Conservation (phyloP, 2,329 filamentous ascomycete genomes). For the Sarocladium oryzae region DNA sequence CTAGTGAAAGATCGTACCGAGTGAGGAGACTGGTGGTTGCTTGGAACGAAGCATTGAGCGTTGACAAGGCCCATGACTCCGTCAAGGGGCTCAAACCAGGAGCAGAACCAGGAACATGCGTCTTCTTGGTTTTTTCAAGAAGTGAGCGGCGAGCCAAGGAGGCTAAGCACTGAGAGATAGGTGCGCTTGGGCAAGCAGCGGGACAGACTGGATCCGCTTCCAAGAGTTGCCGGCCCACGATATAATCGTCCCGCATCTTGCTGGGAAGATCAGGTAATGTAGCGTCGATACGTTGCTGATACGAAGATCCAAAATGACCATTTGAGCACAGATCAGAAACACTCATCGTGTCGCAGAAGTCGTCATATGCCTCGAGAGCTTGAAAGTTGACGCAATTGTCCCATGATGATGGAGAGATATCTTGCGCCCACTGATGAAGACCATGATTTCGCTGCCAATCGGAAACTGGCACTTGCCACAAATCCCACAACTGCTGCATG, state of each 20-base stretch:
- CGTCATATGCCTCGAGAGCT: slow-evolving; percentile 43
- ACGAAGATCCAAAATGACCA: slow-evolving; percentile 34
- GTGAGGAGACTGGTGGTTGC: slow-evolving; percentile 24
- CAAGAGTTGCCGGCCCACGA: slow-evolving; percentile 40
- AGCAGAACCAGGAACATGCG: neutral
- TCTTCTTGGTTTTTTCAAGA: slow-evolving; percentile 2
- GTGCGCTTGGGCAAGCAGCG: slow-evolving; percentile 21
- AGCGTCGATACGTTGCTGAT: slow-evolving; percentile 52
- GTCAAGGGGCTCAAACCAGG: slow-evolving; percentile 18
- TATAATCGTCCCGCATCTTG: slow-evolving; percentile 44
- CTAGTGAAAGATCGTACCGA: slow-evolving; percentile 48
- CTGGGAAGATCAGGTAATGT: slow-evolving; percentile 50
- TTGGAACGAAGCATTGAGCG: slow-evolving; percentile 32
- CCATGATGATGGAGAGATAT: slow-evolving; percentile 13
- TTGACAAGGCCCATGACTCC: slow-evolving; percentile 26
- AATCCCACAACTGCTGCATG: slow-evolving; percentile 57
- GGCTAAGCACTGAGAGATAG: slow-evolving; percentile 23
- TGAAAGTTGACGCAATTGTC: slow-evolving; percentile 21
- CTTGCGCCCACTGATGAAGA: slow-evolving; percentile 28
- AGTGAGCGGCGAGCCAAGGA: slow-evolving; percentile 22
- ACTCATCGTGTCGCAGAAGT: slow-evolving; percentile 55
- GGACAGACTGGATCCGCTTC: slow-evolving; percentile 33
- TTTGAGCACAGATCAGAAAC: slow-evolving; percentile 55
- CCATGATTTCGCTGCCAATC: slow-evolving; percentile 44
- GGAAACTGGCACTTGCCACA: slow-evolving; percentile 59